Evolutionary conservation across 73 alveolate species (phyloP).

Genomic region (Uronychia setigera): DNA sequence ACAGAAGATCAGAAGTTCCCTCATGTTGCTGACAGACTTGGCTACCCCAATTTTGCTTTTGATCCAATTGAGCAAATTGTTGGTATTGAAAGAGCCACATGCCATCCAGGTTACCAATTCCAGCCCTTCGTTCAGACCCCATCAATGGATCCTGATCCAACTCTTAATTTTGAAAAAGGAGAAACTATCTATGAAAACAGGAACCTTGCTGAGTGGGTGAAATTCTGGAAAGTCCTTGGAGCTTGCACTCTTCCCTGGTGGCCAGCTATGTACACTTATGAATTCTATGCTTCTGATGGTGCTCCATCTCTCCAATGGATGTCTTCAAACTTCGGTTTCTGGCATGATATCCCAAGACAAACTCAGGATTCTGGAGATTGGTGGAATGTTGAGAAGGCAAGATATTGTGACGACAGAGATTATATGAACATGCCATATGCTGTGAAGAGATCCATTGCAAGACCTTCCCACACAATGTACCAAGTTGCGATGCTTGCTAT

Average conservation of each 20-base stretch:
- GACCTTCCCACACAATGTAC: conserved; percentile 67
- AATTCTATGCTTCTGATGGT: conserved; percentile 66
- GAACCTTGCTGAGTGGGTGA: conserved; percentile 79
- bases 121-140: conserved; percentile 91
- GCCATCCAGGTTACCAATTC: conserved; percentile 84
- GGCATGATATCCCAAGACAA: conserved; percentile 49
- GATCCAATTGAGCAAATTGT: conserved; percentile 77
- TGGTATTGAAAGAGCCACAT: conserved; percentile 80
- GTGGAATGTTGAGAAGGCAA: conserved; percentile 30
- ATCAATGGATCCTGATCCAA: conserved; percentile 84
- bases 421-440: conserved; percentile 61
- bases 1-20: conserved; percentile 89
- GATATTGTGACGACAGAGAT: conserved; percentile 71
- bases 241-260: conserved; percentile 59
- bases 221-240: conserved; percentile 71
- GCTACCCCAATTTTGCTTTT: conserved; percentile 82
- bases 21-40: conserved; percentile 87
- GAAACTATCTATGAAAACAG: conserved; percentile 84
- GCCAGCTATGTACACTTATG: conserved; percentile 68
- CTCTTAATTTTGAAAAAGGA: conserved; percentile 84
- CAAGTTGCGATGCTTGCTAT: conserved; percentile 38
- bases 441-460: conserved; percentile 55
- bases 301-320: conserved; percentile 67
- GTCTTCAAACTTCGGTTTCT: conserved; percentile 24
- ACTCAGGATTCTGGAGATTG: conserved; percentile 63